A percentile compares a stretch with the other conserved stretches of the same genome.
These are phyloP conservation scores for Penicillium psychrosexuale DNA, from an alignment of 2,329 filamentous ascomycete genomes.

Conservation along the genomic window DNA sequence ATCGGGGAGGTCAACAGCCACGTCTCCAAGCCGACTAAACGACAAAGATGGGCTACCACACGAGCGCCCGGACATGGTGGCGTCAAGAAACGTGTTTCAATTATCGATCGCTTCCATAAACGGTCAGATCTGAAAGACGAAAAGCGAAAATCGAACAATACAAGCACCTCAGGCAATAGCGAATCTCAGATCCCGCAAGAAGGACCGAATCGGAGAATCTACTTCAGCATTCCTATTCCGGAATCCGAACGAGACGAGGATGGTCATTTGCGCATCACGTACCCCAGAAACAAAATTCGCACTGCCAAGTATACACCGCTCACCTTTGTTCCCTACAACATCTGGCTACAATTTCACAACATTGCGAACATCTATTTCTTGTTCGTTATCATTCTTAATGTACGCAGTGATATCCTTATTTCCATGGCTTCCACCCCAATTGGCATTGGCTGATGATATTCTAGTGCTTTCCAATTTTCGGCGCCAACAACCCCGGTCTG, in stretches of 20 bases:
- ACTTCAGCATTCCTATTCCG: conserved; percentile 83
- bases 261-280: conserved; percentile 67
- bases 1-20: conserved; percentile 42
- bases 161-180: conserved; percentile 36
- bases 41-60: conserved; percentile 95
- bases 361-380: conserved; percentile 98
- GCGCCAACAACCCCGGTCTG: conserved; percentile 82
- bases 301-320: conserved; percentile 96
- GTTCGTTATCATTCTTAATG: conserved; percentile 88
- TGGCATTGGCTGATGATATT: conserved; percentile 21
- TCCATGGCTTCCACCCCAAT: neutral
- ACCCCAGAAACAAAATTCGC: conserved; percentile 90
- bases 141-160: conserved; percentile 54
- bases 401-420: conserved; percentile 53
- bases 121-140: conserved; percentile 64
- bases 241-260: conserved; percentile 73
- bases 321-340: conserved; percentile 92
- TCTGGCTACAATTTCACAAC: conserved; percentile 98
- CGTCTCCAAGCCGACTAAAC: conserved; percentile 63
- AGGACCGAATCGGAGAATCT: conserved; percentile 53
- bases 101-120: conserved; percentile 72
- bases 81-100: conserved; percentile 73
- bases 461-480: conserved; percentile 95
- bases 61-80: conserved; percentile 74
- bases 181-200: conserved; percentile 31